Conservation (phyloP, 306 rosid genomes). For the Cucurbita argyrosperma region DNA sequence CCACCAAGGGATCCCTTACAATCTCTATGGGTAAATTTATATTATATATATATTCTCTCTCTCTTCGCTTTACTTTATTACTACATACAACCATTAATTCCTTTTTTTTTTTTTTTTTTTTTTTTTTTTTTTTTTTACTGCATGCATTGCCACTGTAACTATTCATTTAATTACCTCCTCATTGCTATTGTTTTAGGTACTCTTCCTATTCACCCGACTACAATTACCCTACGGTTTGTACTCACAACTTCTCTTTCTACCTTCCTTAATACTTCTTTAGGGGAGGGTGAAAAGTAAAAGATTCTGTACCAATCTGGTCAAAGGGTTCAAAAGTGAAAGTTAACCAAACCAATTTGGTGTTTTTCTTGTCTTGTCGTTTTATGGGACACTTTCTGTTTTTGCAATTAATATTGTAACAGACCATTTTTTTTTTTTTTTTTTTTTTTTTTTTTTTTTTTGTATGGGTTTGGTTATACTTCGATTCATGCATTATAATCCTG, state of each 20-base stretch:
- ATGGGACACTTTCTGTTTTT: background rate
- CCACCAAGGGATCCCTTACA: slow-evolving; percentile 87
- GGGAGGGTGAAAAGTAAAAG: background rate
- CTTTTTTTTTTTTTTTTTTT: background rate
- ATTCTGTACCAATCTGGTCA: background rate
- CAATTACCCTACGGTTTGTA: slow-evolving; percentile 82
- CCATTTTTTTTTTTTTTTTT: background rate
- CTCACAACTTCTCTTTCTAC: no score
- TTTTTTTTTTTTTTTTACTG: background rate
- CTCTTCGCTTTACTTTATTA: slow-evolving; percentile 12
- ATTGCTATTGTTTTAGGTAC: slow-evolving; percentile 40
- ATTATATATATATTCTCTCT: background rate
- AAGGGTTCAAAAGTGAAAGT: slow-evolving; percentile 4
- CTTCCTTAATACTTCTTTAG: no score
- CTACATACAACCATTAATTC: slow-evolving; percentile 6
- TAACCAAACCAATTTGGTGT: background rate
- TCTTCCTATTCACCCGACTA: slow-evolving; percentile 92
- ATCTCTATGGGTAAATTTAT: slow-evolving; percentile 56
- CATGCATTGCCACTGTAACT: background rate
- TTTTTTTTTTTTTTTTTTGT: no score
- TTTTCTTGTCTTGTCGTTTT: slow-evolving; percentile 3
- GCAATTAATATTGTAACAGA: background rate
- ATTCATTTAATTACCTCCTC: background rate
- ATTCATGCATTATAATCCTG: background rate
- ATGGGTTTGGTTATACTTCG: background rate